These are phyloP conservation scores for Sutorius australiensis DNA, from an alignment of 768 basidiomycete species.

Conservation along the genomic window DNA sequence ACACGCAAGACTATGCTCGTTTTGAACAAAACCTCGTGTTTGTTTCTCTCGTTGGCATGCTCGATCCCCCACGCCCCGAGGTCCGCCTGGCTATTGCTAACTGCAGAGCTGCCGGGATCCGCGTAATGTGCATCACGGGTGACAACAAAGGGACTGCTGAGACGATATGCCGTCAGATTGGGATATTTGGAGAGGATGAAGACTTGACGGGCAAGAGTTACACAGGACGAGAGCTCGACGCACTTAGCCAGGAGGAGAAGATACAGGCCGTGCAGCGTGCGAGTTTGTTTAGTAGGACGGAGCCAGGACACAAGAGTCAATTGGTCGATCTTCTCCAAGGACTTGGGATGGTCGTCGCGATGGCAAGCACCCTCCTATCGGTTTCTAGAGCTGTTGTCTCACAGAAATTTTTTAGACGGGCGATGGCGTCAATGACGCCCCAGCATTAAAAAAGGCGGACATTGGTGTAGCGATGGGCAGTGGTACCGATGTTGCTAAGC, in stretches of 20 bases:
- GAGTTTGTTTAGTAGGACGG: slow-evolving; percentile 88
- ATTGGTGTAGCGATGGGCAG: slow-evolving; percentile 99
- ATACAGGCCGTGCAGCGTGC: slow-evolving; percentile 82
- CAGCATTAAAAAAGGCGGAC: slow-evolving; percentile 93
- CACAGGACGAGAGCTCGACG: slow-evolving; percentile 89
- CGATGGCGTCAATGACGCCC: slow-evolving; percentile 98
- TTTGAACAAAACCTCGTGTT: slow-evolving; percentile 94
- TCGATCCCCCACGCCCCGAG: slow-evolving; percentile 96
- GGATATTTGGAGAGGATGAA: slow-evolving; percentile 84
- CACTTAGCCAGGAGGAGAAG: slow-evolving; percentile 76
- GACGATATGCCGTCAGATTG: slow-evolving; percentile 94
- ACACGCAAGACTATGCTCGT: slow-evolving; percentile 74
- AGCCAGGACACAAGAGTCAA: slow-evolving; percentile 92
- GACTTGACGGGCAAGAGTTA: slow-evolving; percentile 94
- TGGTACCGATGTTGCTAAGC: slow-evolving; percentile 96
- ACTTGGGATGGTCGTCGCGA: slow-evolving; percentile 90
- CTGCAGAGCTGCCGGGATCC: slow-evolving; percentile 89
- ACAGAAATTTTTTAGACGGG: slow-evolving; percentile 61
- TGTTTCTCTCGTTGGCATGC: slow-evolving; percentile 95
- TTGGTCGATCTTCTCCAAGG: slow-evolving; percentile 92
- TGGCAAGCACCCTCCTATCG: slow-evolving; percentile 49
- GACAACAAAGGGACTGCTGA: slow-evolving; percentile 98
- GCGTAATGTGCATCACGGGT: slow-evolving; percentile 96
- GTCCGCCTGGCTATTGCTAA: slow-evolving; percentile 82
- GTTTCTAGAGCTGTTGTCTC: slow-evolving; percentile 7